Evolutionary conservation across 176 grass and related monocot genomes (phyloP).

Genomic region (Ampelocalamus luodianensis): DNA sequence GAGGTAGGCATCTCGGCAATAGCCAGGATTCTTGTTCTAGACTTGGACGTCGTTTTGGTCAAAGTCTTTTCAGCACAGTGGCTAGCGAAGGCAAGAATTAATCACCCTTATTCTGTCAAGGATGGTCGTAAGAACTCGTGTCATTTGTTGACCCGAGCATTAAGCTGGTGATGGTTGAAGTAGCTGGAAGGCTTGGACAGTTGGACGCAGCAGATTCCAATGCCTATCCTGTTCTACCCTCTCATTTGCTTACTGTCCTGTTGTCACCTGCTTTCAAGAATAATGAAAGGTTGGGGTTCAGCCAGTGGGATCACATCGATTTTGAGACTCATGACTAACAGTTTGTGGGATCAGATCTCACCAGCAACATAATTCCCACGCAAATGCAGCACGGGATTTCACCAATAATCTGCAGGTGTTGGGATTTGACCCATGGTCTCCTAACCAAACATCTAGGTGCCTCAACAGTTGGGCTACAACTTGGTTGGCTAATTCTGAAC

Average conservation of each 20-base stretch:
- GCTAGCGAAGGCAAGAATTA: background rate
- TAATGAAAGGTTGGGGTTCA: background rate
- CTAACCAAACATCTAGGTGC: background rate
- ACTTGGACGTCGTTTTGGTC: background rate
- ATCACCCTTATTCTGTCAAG: background rate
- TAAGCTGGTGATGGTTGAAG: background rate
- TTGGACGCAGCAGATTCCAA: background rate
- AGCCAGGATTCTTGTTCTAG: background rate
- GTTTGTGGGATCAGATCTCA: background rate
- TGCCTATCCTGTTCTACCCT: background rate
- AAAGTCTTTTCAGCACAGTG: background rate
- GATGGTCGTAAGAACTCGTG: background rate
- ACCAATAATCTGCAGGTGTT: background rate
- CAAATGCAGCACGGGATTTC: background rate
- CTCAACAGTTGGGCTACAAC: background rate
- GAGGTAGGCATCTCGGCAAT: background rate
- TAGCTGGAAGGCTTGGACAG: background rate
- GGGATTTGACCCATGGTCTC: background rate
- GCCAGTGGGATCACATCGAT: background rate
- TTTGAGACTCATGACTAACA: background rate
- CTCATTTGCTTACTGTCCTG: background rate
- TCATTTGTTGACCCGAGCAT: background rate
- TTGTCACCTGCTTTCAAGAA: background rate
- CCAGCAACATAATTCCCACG: background rate
- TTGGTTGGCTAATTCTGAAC: conserved; percentile 1